These are phyloP conservation scores for Pseudozyma pruni DNA, from an alignment of 1,284 basidiomycete genomes.

Conservation along the genomic window DNA sequence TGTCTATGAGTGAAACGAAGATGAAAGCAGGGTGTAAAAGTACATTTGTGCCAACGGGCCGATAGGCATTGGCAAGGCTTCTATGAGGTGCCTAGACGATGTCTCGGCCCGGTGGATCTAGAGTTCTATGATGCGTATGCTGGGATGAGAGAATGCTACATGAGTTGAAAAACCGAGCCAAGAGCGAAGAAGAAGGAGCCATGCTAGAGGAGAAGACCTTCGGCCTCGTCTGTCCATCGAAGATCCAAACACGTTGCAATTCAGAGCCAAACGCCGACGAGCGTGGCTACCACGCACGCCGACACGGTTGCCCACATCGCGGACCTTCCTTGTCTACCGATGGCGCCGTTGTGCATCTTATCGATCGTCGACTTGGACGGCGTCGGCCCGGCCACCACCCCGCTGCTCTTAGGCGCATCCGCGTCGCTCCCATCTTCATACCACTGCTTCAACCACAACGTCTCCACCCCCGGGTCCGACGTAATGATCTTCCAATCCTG, in stretches of 20 bases:
- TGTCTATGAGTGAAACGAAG: too few relatives aligned
- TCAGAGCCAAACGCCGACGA: constrained; percentile 1
- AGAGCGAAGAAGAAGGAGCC: too few relatives aligned
- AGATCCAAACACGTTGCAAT: not conserved
- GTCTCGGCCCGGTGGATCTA: too few relatives aligned
- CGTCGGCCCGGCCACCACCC: constrained; percentile 14
- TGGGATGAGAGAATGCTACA: too few relatives aligned
- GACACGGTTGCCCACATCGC: too few relatives aligned
- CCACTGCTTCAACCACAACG: constrained; percentile 55
- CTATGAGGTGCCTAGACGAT: too few relatives aligned
- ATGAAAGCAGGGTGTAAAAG: not conserved
- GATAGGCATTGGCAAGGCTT: not conserved
- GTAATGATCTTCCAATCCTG: constrained; percentile 52
- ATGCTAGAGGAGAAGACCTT: too few relatives aligned
- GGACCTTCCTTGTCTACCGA: not conserved
- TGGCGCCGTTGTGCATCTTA: not conserved
- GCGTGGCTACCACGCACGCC: not conserved
- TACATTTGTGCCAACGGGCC: not conserved
- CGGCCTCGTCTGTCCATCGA: too few relatives aligned
- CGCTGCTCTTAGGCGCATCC: constrained; percentile 13
- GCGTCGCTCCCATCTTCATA: constrained; percentile 36
- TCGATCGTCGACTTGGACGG: constrained; percentile 6
- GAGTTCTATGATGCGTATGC: too few relatives aligned
- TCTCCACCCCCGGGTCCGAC: constrained; percentile 53
- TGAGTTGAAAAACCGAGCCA: too few relatives aligned